A percentile compares a stretch with the other conserved stretches of the same genome.
Conservation (phyloP, 2,329 filamentous ascomycete species). For the Colletotrichum sp. region DNA sequence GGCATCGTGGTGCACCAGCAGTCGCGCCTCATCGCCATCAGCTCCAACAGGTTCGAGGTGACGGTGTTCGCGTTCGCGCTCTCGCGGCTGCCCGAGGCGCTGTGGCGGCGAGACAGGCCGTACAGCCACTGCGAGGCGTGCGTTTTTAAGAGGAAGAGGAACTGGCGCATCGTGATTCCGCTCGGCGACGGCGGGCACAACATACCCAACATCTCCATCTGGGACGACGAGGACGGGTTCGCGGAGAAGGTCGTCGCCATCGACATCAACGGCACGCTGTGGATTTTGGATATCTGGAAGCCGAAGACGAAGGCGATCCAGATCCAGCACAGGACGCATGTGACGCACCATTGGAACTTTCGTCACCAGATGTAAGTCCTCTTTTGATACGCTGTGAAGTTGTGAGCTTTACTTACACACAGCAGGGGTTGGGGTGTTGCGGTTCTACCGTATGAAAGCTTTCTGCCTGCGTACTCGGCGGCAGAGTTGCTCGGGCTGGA, state of each 20-base stretch:
- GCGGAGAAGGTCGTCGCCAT: conserved; percentile 56
- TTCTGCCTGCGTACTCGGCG: conserved; percentile 36
- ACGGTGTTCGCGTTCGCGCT: conserved; percentile 58
- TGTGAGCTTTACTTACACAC: not conserved
- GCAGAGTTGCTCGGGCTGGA: conserved; percentile 6
- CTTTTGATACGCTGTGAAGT: not conserved
- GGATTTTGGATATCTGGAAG: conserved; percentile 60
- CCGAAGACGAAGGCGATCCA: conserved; percentile 17
- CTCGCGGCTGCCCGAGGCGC: conserved; percentile 17
- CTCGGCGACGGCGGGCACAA: conserved; percentile 47
- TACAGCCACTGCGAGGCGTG: conserved; percentile 33
- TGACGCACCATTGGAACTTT: conserved; percentile 16
- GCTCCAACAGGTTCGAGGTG: conserved; percentile 70
- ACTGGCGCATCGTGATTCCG: conserved; percentile 56
- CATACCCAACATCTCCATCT: conserved; percentile 59
- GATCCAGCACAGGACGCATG: conserved; percentile 9
- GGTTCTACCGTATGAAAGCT: conserved; percentile 48
- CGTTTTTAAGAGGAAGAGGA: conserved; percentile 46
- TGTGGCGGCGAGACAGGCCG: conserved; percentile 19
- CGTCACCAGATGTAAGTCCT: conserved; percentile 10
- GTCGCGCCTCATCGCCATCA: conserved; percentile 86
- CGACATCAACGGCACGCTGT: conserved; percentile 54
- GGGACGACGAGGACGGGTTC: conserved; percentile 48
- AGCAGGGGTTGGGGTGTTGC: conserved; percentile 55
- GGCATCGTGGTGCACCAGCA: conserved; percentile 81